Percentiles rank a stretch among this genome's conserved stretches.
These are phyloP conservation scores for Trypanosoma theileri DNA, from an alignment of 208 protist genomes.

Conservation along the genomic window DNA sequence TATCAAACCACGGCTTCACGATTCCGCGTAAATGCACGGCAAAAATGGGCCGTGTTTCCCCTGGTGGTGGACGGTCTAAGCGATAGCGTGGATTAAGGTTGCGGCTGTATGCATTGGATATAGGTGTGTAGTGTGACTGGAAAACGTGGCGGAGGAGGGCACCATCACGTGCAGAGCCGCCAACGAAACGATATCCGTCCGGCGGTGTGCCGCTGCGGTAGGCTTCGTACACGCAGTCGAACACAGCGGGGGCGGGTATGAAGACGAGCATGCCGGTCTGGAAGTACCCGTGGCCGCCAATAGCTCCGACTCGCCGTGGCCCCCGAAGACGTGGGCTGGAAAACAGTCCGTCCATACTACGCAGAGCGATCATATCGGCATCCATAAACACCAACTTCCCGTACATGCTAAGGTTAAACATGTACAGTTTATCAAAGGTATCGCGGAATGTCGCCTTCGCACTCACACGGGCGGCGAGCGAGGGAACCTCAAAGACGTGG, in stretches of 20 bases:
- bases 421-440: conserved; percentile 41
- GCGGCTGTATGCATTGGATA: conserved; percentile 26
- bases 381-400: conserved; percentile 42
- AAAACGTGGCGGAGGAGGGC: conserved; percentile 28
- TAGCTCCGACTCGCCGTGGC: conserved; percentile 22
- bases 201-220: conserved; percentile 10
- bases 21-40: conserved; percentile 30
- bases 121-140: not conserved
- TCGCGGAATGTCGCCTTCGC: conserved; percentile 7
- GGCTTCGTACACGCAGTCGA: conserved; percentile 17
- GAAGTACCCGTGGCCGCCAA: conserved; percentile 32
- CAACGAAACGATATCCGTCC: conserved; percentile 9
- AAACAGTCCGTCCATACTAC: conserved; percentile 25
- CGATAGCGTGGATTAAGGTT: conserved; percentile 32
- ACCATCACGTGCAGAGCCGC: conserved; percentile 28
- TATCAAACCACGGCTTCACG: conserved; percentile 39
- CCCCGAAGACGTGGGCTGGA: not conserved
- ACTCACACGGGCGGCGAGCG: not conserved
- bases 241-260: conserved; percentile 20
- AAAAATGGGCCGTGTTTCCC: not conserved
- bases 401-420: conserved; percentile 45
- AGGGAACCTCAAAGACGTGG: conserved; percentile 29
- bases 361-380: conserved; percentile 36
- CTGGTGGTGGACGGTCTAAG: not conserved
- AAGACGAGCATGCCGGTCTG: conserved; percentile 44